Conservation (phyloP, 441 rosid species). For the Syzygium syzygioides region DNA sequence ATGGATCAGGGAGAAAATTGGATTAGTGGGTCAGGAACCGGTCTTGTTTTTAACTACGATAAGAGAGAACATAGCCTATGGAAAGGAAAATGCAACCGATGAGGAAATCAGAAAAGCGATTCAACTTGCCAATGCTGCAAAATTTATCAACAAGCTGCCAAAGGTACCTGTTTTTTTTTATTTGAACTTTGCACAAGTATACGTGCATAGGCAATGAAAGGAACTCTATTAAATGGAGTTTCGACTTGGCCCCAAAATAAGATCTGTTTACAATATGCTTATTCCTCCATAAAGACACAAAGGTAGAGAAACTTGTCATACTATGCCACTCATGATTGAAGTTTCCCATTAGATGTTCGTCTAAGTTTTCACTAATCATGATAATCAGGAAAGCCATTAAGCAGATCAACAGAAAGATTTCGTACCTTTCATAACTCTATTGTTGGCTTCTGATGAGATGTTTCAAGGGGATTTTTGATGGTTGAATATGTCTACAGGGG, state of each 20-base stretch:
- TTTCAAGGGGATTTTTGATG: neutral
- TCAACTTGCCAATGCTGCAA: neutral
- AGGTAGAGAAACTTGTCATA: neutral
- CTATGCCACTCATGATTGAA: neutral
- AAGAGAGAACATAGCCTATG: conserved; percentile 2
- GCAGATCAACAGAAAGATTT: neutral
- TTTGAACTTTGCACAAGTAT: neutral
- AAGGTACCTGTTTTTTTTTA: neutral
- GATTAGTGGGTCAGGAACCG: conserved; percentile 1
- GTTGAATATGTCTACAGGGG: neutral
- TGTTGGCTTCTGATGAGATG: neutral
- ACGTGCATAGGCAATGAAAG: neutral
- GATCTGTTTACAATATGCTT: neutral
- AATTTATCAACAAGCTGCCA: neutral
- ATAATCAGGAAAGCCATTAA: neutral
- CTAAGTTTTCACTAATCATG: neutral
- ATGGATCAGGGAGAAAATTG: neutral
- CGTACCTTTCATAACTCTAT: neutral
- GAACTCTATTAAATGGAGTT: neutral
- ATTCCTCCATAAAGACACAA: neutral
- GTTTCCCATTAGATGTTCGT: neutral
- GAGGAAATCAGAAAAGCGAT: neutral
- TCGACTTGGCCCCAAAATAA: neutral
- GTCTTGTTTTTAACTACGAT: neutral
- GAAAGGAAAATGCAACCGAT: neutral